Evolutionary conservation across 345 rosid species (phyloP).

Genomic region (Acer negundo): DNA sequence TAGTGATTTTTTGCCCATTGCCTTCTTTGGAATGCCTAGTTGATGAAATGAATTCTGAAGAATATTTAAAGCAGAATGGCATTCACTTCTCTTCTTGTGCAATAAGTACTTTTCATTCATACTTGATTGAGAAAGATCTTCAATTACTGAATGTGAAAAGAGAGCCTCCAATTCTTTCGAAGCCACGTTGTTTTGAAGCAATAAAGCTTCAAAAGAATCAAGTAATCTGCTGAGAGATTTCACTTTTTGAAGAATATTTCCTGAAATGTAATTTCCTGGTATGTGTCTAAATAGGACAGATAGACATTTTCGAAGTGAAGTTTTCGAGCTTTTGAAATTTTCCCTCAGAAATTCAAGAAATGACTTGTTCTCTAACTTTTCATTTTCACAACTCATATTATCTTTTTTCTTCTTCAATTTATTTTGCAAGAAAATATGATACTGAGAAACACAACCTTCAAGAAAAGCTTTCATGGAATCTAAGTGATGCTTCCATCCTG

Average conservation of each 20-base stretch:
- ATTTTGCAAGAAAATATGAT: conserved; percentile 28
- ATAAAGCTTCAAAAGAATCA: conserved; percentile 15
- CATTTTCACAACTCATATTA: conserved; percentile 9
- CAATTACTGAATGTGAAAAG: conserved; percentile 19
- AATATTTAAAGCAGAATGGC: conserved; percentile 22
- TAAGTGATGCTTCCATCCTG: conserved; percentile 30
- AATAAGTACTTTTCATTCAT: background rate
- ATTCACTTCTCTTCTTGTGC: conserved; percentile 26
- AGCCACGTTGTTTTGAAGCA: conserved; percentile 17
- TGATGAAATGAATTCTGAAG: conserved; percentile 9
- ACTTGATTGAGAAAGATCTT: background rate
- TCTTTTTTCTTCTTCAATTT: conserved; percentile 7
- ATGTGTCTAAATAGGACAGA: conserved; percentile 28
- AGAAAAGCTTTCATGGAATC: conserved; percentile 30
- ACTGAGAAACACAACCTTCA: conserved; percentile 24
- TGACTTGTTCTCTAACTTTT: conserved; percentile 15
- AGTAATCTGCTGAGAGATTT: conserved; percentile 20
- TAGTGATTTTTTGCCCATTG: no score
- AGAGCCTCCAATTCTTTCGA: conserved; percentile 29
- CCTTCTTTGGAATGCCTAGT: conserved; percentile 31
- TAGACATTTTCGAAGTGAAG: conserved; percentile 26
- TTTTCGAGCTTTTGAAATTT: background rate
- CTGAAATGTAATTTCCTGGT: conserved; percentile 20
- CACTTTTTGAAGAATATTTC: conserved; percentile 11
- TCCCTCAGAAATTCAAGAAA: conserved; percentile 36